Base-by-base conservation (phyloP, 2,329 filamentous ascomycete species). In the Sclerotinia nivalis region DNA sequence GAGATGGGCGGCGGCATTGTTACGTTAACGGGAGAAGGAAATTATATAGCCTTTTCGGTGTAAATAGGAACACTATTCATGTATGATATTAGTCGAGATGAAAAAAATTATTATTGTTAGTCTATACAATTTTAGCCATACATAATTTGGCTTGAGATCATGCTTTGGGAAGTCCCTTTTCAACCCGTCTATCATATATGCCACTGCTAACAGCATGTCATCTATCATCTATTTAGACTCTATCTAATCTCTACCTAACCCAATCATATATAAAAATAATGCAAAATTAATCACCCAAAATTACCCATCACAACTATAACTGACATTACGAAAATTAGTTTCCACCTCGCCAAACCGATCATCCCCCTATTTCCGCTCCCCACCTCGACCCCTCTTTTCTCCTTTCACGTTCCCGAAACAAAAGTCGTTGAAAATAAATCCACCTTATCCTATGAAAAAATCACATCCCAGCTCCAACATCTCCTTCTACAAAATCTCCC, bases 381-480 rank as follows among this genome's bases (percentile, higher is more conserved):
- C 4, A 7, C 40, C 40, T n/a, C 9, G 2, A 13, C 13, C 31
- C 7, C 22, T 8, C 13, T 22, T 22, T 40, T n/a, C 10, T 37
- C 22, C 49, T 18, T 40, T 64, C n/a, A 6, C 47, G 22, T 28
- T 37, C 1, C 31, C 13, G 49, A 40, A 50, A 43, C 34, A 20
- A 37, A 64, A 4, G 10, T 12, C 3, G 13, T 25, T 18, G 40
- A 15, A 37, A 9, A 12, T 12, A 4, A 25, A 18, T 34, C 22
- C 13, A 18, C 18, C 13, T 7, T 1, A 15, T 5, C 20, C 22
- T 56, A 22, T 31, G 22, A 12, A 56, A n/a, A 5, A 0, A 6
- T 61, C 22, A 64, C 61, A 65, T 65, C 5, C 22, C 15, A 54
- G 61, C 61, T 22, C 61, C 61, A 28, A 28, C 15, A 25, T 52